Percentiles rank a stretch among this genome's conserved stretches.
Conservation (phyloP, 73 alveolate species). For the Blepharisma japonicum region DNA sequence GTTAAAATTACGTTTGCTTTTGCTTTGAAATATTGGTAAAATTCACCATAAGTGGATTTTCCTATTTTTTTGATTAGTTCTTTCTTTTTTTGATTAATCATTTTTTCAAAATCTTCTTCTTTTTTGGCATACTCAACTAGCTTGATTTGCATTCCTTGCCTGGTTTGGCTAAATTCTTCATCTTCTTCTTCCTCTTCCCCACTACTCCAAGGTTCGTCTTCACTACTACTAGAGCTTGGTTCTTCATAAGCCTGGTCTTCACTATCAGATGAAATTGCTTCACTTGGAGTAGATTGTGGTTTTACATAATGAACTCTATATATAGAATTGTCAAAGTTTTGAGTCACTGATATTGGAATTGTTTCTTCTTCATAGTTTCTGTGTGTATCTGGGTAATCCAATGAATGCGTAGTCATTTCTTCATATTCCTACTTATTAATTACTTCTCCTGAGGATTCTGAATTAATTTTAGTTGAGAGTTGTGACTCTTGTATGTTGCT, state of each 20-base stretch:
- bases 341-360: too few relatives aligned
- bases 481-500: too few relatives aligned
- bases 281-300: too few relatives aligned
- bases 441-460: too few relatives aligned
- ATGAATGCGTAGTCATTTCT: too few relatives aligned
- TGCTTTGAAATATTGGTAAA: not conserved
- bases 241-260: not conserved
- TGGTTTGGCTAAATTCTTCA: constrained; percentile 25
- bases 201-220: not conserved
- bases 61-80: constrained; percentile 19
- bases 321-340: too few relatives aligned
- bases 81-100: not conserved
- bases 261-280: too few relatives aligned
- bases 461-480: too few relatives aligned
- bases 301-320: too few relatives aligned
- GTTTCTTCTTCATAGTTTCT: too few relatives aligned
- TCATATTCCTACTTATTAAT: too few relatives aligned
- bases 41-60: not conserved
- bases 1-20: not conserved
- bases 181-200: constrained; percentile 34
- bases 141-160: not conserved
- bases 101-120: constrained; percentile 31
- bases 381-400: too few relatives aligned
- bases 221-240: not conserved
- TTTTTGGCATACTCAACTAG: constrained; percentile 3